Conservation (phyloP, 164 flowering plant species). For the Magnolia changhungtana region DNA sequence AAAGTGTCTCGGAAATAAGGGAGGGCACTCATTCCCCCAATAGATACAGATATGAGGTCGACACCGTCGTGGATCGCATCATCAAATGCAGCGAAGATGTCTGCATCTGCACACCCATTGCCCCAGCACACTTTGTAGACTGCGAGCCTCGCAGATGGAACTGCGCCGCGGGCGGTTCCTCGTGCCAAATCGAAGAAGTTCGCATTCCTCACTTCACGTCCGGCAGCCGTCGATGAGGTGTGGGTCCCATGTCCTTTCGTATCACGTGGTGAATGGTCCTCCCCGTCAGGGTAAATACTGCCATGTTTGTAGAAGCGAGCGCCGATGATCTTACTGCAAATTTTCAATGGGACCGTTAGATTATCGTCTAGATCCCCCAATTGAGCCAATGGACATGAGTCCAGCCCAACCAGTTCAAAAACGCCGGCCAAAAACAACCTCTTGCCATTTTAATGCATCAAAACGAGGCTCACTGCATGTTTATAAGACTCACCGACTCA, state of each 20-base stretch:
- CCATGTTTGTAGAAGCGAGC: slow-evolving; percentile 19
- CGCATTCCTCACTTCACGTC: slow-evolving; percentile 40
- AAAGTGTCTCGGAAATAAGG: slow-evolving; percentile 36
- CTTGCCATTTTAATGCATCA: neutral
- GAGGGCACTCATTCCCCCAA: slow-evolving; percentile 34
- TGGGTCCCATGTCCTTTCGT: slow-evolving; percentile 76
- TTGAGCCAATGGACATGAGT: neutral
- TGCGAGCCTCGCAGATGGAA: slow-evolving; percentile 69
- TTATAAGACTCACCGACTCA: too few species aligned
- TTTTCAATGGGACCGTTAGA: neutral
- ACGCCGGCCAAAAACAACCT: neutral
- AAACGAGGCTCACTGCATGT: neutral
- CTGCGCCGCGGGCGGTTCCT: slow-evolving; percentile 75
- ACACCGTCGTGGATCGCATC: slow-evolving; percentile 83
- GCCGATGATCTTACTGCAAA: slow-evolving; percentile 45
- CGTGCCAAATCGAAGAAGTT: slow-evolving; percentile 56
- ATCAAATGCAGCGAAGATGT: slow-evolving; percentile 73
- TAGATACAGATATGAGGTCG: slow-evolving; percentile 68
- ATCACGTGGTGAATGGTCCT: slow-evolving; percentile 19
- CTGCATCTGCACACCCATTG: slow-evolving; percentile 58
- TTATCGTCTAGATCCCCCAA: neutral
- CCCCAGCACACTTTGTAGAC: slow-evolving; percentile 81
- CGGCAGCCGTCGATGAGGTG: slow-evolving; percentile 74
- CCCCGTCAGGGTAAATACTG: neutral
- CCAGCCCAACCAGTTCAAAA: neutral